Conservation (phyloP, 148 eudicot genomes). For the Dysphania ambrosioides region DNA sequence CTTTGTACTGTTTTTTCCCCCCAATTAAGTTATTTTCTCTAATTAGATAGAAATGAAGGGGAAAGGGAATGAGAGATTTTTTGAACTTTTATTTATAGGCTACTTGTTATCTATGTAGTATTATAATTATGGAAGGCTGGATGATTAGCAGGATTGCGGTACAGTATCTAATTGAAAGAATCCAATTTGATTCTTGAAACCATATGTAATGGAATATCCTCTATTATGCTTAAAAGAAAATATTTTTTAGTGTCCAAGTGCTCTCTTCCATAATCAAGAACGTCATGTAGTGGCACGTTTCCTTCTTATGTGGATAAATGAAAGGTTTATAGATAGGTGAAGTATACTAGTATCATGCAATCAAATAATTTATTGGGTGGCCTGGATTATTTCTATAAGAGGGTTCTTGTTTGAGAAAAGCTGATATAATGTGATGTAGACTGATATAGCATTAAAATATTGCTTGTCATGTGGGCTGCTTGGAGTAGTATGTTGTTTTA, state of each 20-base stretch:
- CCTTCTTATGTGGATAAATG: neutral
- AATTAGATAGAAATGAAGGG: neutral
- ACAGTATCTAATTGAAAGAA: neutral
- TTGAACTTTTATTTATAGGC: neutral
- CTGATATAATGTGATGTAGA: neutral
- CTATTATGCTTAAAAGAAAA: neutral
- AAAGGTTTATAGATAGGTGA: neutral
- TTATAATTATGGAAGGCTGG: neutral
- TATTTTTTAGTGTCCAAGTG: no score
- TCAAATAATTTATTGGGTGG: no score
- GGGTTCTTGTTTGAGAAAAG: no score
- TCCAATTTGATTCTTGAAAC: neutral
- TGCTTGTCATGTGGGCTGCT: constrained; percentile 5
- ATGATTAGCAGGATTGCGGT: neutral
- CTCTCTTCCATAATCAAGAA: neutral
- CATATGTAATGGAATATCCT: neutral
- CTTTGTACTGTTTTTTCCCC: neutral
- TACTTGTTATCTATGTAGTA: neutral
- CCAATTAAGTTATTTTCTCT: neutral
- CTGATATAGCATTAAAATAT: neutral
- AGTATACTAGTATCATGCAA: neutral
- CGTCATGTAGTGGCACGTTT: neutral
- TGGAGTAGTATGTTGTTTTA: neutral
- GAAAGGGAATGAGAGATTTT: neutral
- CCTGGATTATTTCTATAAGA: no score